phyloP scores from a whole-genome alignment of 2,329 filamentous ascomycete genomes.

The Penicillium sp. region DNA sequence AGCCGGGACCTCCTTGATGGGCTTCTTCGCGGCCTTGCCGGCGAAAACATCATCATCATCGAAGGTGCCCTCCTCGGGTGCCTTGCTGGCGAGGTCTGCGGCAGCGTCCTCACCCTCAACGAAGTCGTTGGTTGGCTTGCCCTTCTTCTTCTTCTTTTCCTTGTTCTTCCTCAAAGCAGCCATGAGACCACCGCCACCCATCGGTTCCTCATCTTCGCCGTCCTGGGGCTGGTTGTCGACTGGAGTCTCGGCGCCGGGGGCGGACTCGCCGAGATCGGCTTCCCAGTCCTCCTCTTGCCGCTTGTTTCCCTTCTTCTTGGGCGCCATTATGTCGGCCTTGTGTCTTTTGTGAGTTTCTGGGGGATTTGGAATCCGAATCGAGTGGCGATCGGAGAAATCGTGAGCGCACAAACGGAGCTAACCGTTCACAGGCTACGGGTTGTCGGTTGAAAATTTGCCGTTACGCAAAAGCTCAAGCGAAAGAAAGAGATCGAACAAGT shows the following conservation, averaged over 20 bases:
- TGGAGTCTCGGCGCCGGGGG: slow-evolving; percentile 45
- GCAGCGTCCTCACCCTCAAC: slow-evolving; percentile 60
- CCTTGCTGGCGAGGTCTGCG: slow-evolving; percentile 57
- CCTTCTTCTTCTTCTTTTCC: slow-evolving; percentile 88
- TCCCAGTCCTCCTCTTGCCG: slow-evolving; percentile 89
- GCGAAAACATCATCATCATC: slow-evolving; percentile 85
- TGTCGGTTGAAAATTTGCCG: slow-evolving; percentile 5
- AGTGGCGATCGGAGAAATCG: slow-evolving; percentile 14
- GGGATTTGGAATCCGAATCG: slow-evolving; percentile 12
- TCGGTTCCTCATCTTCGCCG: slow-evolving; percentile 50
- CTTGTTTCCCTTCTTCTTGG: slow-evolving; percentile 93
- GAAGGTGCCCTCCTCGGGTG: slow-evolving; percentile 71
- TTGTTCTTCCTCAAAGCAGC: slow-evolving; percentile 75
- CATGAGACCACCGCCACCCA: slow-evolving; percentile 65
- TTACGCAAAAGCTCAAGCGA: slow-evolving; percentile 3
- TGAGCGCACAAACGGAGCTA: slow-evolving; percentile 28
- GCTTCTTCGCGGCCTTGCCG: slow-evolving; percentile 61
- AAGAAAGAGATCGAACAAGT: slow-evolving; percentile 3
- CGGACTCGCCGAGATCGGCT: slow-evolving; percentile 75
- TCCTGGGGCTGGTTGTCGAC: slow-evolving; percentile 45
- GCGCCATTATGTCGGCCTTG: slow-evolving; percentile 60
- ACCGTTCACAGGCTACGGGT: slow-evolving; percentile 19
- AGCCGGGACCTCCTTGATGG: slow-evolving; percentile 43
- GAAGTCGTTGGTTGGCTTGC: slow-evolving; percentile 63
- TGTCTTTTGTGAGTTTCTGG: slow-evolving; percentile 1